Evolutionary conservation across 2,329 filamentous ascomycete genomes (phyloP).

Genomic region (Cytospora piceicola): DNA sequence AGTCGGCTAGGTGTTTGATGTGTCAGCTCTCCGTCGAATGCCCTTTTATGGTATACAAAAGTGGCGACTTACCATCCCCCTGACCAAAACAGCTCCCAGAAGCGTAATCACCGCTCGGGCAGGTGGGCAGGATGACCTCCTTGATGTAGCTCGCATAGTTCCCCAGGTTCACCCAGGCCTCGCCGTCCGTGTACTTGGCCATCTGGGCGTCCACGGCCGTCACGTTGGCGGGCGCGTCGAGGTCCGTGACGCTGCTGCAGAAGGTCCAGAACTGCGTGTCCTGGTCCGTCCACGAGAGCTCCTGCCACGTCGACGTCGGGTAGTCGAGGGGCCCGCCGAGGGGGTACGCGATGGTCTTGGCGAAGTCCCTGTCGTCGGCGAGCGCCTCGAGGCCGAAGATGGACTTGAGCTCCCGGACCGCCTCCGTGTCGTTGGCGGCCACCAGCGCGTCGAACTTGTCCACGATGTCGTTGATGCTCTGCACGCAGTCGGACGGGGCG

Average conservation of each 20-base stretch:
- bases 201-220: conserved; percentile 50
- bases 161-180: conserved; percentile 54
- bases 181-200: conserved; percentile 52
- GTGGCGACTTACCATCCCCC: conserved; percentile 32
- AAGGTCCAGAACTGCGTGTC: conserved; percentile 55
- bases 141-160: conserved; percentile 58
- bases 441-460: conserved; percentile 55
- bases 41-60: conserved; percentile 17
- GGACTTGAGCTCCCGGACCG: conserved; percentile 50
- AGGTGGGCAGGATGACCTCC: conserved; percentile 47
- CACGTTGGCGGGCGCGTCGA: conserved; percentile 47
- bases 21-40: no score
- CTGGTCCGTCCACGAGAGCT: conserved; percentile 53
- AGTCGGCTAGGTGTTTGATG: conserved; percentile 40
- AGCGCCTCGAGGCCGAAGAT: conserved; percentile 52
- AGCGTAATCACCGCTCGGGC: conserved; percentile 45
- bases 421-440: conserved; percentile 44
- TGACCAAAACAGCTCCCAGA: conserved; percentile 49
- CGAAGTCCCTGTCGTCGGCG: conserved; percentile 51
- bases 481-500: conserved; percentile 53
- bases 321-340: conserved; percentile 53
- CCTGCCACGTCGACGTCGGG: conserved; percentile 57
- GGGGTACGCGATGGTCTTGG: conserved; percentile 52
- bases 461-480: conserved; percentile 52
- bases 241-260: conserved; percentile 55